Conservation (phyloP, 2,329 filamentous ascomycete species). For the Incumbomyces lentus region DNA sequence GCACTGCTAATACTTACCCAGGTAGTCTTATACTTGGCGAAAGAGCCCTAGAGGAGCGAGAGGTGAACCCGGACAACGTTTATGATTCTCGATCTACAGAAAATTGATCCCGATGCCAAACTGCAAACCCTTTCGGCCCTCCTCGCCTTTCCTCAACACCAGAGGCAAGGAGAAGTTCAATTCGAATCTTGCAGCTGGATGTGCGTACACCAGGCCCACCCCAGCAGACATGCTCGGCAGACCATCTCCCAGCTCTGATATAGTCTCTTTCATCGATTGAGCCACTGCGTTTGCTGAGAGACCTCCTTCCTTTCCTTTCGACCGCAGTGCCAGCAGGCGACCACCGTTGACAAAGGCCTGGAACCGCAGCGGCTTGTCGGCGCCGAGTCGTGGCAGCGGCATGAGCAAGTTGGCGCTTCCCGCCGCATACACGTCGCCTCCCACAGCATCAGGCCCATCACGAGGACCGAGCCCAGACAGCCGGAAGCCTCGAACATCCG, state of each 20-base stretch:
- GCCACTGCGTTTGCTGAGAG: slow-evolving; percentile 40
- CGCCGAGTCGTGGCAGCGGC: slow-evolving; percentile 70
- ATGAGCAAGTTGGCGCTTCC: slow-evolving; percentile 77
- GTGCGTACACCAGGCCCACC: slow-evolving; percentile 84
- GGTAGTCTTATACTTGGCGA: no score
- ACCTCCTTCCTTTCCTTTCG: slow-evolving; percentile 36
- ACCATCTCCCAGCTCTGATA: slow-evolving; percentile 62
- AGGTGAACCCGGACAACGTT: no score
- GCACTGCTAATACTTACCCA: no score
- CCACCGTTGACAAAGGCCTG: slow-evolving; percentile 90
- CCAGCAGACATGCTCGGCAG: slow-evolving; percentile 79
- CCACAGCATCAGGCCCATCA: slow-evolving; percentile 74
- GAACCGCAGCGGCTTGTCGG: slow-evolving; percentile 72
- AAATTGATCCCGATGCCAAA: slow-evolving; percentile 97
- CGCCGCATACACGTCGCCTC: slow-evolving; percentile 85
- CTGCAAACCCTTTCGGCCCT: slow-evolving; percentile 80
- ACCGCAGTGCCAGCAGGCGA: slow-evolving; percentile 65
- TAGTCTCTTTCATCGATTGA: slow-evolving; percentile 43
- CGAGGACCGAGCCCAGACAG: slow-evolving; percentile 80
- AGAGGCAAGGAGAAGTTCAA: slow-evolving; percentile 89
- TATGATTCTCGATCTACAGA: slow-evolving; percentile 45
- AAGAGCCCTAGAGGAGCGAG: no score
- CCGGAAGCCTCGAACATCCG: slow-evolving; percentile 87
- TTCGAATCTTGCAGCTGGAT: slow-evolving; percentile 87
- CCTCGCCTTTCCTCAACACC: slow-evolving; percentile 70